These are phyloP conservation scores for Capsella rubella DNA, from an alignment of 441 rosid species.

Conservation along the genomic window DNA sequence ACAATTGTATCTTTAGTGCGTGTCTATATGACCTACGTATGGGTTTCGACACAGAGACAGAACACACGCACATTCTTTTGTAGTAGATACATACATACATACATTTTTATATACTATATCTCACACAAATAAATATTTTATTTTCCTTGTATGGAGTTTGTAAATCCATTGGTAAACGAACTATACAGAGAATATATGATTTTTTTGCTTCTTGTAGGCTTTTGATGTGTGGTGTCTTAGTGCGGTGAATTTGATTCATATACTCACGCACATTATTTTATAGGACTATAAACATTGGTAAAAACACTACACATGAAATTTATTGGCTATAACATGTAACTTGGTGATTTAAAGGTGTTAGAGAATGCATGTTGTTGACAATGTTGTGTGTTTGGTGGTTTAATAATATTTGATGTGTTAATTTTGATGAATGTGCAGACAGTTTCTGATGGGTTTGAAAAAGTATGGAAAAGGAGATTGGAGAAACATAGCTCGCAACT, in stretches of 20 bases:
- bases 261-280: not conserved
- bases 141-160: conserved; percentile 8
- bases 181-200: not conserved
- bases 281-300: conserved; percentile 6
- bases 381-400: conserved; percentile 3
- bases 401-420: conserved; percentile 8
- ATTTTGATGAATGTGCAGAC: conserved; percentile 55
- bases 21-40: conserved; percentile 34
- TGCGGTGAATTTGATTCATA: conserved; percentile 6
- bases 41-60: conserved; percentile 27
- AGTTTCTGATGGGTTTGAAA: conserved; percentile 84
- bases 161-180: conserved; percentile 19
- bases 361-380: not conserved
- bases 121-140: not conserved
- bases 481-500: conserved; percentile 91
- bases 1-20: conserved; percentile 36
- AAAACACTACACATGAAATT: not conserved
- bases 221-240: conserved; percentile 3
- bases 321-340: not conserved
- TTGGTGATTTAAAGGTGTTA: not conserved
- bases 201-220: not conserved
- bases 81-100: not conserved
- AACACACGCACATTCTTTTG: conserved; percentile 27
- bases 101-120: not conserved
- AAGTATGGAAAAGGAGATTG: conserved; percentile 99